Conservation (phyloP, 331 rosid genomes). For the Spiraea crenata region DNA sequence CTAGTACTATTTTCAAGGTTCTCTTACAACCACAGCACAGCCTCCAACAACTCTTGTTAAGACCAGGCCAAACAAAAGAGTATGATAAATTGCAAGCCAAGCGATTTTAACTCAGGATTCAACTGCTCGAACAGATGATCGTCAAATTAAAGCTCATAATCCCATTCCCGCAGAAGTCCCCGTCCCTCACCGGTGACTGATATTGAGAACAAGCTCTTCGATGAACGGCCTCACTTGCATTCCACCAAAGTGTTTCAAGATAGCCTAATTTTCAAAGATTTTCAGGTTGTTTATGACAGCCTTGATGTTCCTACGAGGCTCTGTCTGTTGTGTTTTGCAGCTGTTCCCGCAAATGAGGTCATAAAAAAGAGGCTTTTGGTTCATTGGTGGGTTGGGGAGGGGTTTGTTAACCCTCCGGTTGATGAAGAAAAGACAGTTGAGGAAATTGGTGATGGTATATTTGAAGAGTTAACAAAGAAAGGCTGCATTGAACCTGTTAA, state of each 20-base stretch:
- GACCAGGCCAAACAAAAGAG: not conserved
- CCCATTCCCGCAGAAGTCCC: not conserved
- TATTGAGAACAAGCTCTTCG: not conserved
- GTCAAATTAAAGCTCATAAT: not conserved
- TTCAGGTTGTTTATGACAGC: conserved; percentile 1
- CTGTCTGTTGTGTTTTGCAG: conserved; percentile 29
- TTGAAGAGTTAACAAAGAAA: conserved; percentile 7
- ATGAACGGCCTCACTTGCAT: conserved; percentile 8
- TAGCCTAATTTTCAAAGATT: conserved; percentile 14
- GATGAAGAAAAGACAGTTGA: not conserved
- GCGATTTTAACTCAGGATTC: not conserved
- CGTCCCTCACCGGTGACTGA: no score
- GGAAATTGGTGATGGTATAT: conserved; percentile 4
- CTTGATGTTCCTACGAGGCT: not conserved
- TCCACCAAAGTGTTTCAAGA: not conserved
- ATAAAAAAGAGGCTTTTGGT: conserved; percentile 30
- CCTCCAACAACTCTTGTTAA: not conserved
- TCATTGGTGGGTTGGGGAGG: conserved; percentile 40
- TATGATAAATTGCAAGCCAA: not conserved
- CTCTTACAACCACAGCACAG: not conserved
- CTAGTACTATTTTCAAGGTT: not conserved
- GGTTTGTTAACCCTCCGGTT: not conserved
- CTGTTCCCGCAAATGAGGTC: conserved; percentile 28
- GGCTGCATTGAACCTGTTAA: conserved; percentile 26
- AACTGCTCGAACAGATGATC: not conserved